Evolutionary conservation across 345 rosid genomes (phyloP), one percentile per base, ranked within the genome.

Genomic region (Rhodomyrtus tomentosa): DNA sequence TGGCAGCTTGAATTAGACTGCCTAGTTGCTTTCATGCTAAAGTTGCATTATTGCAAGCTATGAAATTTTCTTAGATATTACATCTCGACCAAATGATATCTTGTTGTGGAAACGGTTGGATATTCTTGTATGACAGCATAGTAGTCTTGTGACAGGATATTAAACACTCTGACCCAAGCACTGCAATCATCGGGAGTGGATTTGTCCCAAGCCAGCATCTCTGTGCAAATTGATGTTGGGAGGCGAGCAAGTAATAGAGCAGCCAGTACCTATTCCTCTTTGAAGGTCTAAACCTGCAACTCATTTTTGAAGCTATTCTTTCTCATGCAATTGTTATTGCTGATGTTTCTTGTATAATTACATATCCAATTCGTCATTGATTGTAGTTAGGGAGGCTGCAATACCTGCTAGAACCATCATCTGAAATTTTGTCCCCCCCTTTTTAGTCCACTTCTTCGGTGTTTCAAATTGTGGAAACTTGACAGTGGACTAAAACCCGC

Each of bases 121-220:
- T 86, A 83, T 38, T 86, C 40, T 79, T 86, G 82, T 50, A 22
- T 81, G 83, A 81, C 83, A 81, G 36, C 42, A 27, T 48, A 18
- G 79, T 40, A 54, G 51, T 83, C 73, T 68, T 40, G n/a, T 82
- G 80, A 24, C 93, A 94, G 98, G 93, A 81, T 95, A 84, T 87
- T 89, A 86, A 84, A 88, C 76, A 87, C 85, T 59, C 85, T 95
- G 89, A 93, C 92, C 56, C 90, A 90, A 87, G 92, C 91, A 42
- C 89, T 95, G 85, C 93, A 83, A 80, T 92, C 94, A 49, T 92
- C 95, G 6, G 95, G 96, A 62, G 95, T 95, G 88, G 92, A 95
- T 83, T 72, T 94, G 87, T 89, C 95, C 45, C 93, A 89, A 86
- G 87, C 98, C 54, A 89, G 74, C 87, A 89, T 95, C 86, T 89